A percentile compares a stretch with the other conserved stretches of the same genome.
Evolutionary conservation across 164 flowering plant species (phyloP).

Genomic region (Stephania yunnanensis): DNA sequence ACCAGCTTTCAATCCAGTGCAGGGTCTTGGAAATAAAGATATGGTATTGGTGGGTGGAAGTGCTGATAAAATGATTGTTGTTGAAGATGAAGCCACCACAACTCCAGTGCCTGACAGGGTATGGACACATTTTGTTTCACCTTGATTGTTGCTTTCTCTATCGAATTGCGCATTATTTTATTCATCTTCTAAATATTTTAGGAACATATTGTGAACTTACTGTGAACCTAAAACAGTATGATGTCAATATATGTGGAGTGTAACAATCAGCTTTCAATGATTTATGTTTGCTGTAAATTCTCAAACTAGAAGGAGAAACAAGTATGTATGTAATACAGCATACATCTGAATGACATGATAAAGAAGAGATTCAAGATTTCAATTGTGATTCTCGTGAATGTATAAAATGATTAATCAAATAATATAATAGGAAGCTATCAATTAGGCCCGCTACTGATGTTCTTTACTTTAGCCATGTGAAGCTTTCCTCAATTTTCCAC

Average conservation of each 20-base stretch:
- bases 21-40: constrained; percentile 58
- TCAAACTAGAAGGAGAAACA: not conserved
- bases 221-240: not conserved
- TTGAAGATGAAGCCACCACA: constrained; percentile 62
- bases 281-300: not conserved
- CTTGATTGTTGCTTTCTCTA: not conserved
- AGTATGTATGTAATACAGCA: no score
- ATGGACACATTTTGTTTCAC: constrained; percentile 5
- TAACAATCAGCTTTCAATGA: not conserved
- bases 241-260: not conserved
- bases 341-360: no score
- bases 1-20: constrained; percentile 42
- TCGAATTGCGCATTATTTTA: not conserved
- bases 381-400: no score
- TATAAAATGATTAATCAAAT: no score
- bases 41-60: constrained; percentile 68
- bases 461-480: no score
- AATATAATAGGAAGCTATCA: no score
- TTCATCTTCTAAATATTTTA: not conserved
- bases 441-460: no score
- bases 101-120: constrained; percentile 87
- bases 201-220: not conserved
- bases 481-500: no score
- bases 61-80: constrained; percentile 64
- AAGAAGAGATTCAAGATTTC: no score